These are phyloP conservation scores for Daldinia bambusicola DNA, from an alignment of 495 filamentous ascomycete genomes.

Conservation along the genomic window DNA sequence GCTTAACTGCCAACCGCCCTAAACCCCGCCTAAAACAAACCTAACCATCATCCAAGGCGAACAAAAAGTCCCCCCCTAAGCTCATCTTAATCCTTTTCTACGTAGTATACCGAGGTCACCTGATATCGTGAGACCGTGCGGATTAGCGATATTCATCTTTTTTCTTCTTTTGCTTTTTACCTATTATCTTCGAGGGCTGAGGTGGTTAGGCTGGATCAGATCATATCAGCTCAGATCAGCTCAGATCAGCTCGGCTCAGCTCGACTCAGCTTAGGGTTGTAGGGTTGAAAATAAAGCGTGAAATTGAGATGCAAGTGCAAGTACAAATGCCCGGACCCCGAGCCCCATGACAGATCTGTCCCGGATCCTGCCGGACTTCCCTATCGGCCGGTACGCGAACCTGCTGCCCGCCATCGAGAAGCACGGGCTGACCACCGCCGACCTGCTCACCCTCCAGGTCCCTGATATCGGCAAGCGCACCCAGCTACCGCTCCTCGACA, in stretches of 20 bases:
- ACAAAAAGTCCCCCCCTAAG: too few relatives aligned
- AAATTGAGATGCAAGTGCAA: constrained; percentile 1
- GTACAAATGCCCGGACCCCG: constrained; percentile 25
- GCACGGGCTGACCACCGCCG: constrained; percentile 76
- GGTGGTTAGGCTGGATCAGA: not conserved
- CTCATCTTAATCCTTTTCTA: not conserved
- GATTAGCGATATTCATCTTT: not conserved
- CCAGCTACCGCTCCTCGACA: constrained; percentile 79
- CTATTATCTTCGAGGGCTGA: not conserved
- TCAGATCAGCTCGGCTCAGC: not conserved
- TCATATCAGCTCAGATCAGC: not conserved
- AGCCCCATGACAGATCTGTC: constrained; percentile 85
- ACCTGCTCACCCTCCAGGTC: constrained; percentile 85
- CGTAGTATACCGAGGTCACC: constrained; percentile 37
- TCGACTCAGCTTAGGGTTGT: too few relatives aligned
- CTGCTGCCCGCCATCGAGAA: constrained; percentile 84
- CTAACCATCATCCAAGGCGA: not conserved
- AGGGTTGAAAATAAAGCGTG: not conserved
- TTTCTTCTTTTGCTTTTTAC: too few relatives aligned
- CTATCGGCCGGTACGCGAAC: constrained; percentile 71
- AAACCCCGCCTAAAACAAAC: constrained; percentile 4
- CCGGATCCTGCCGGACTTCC: constrained; percentile 81
- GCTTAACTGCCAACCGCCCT: not conserved
- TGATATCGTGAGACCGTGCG: constrained; percentile 31
- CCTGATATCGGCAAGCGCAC: constrained; percentile 88